Evolutionary conservation across 176 grass and related monocot species (phyloP).

Genomic region (Metroxylon sagu): DNA sequence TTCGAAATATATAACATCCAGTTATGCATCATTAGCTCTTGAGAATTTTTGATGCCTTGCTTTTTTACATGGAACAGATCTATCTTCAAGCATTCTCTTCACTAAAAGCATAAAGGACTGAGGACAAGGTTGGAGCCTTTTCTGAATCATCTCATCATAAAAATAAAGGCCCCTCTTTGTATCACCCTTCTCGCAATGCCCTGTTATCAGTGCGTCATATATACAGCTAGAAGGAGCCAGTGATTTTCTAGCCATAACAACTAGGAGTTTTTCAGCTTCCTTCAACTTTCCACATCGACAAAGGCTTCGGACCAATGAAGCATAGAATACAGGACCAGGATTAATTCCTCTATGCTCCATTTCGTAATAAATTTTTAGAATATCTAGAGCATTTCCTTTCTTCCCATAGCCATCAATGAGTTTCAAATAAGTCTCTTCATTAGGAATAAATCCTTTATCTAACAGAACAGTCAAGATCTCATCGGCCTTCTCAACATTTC

Average conservation of each 20-base stretch:
- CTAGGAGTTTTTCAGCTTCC: conserved; percentile 66
- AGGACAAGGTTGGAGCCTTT: conserved; percentile 41
- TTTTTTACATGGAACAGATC: too few species aligned
- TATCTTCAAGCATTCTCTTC: conserved; percentile 24
- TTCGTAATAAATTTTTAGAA: conserved; percentile 61
- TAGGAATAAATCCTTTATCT: conserved; percentile 45
- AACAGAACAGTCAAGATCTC: conserved; percentile 37
- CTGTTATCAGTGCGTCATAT: conserved; percentile 40
- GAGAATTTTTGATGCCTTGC: too few species aligned
- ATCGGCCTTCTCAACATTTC: conserved; percentile 47
- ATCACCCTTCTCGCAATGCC: conserved; percentile 43
- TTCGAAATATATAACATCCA: too few species aligned
- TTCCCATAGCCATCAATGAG: conserved; percentile 47
- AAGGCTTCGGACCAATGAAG: conserved; percentile 39
- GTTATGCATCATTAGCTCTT: too few species aligned
- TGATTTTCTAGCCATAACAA: conserved; percentile 32
- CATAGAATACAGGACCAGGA: conserved; percentile 14
- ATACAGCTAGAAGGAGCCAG: conserved; percentile 23
- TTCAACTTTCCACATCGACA: conserved; percentile 49
- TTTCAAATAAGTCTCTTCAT: conserved; percentile 33
- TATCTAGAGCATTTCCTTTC: conserved; percentile 30
- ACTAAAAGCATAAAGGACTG: conserved; percentile 51
- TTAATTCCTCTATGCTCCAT: conserved; percentile 49
- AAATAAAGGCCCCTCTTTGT: conserved; percentile 52
- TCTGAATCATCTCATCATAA: conserved; percentile 54